Evolutionary conservation across 2,329 filamentous ascomycete species (phyloP).

Genomic region (Aspergillus candidus): DNA sequence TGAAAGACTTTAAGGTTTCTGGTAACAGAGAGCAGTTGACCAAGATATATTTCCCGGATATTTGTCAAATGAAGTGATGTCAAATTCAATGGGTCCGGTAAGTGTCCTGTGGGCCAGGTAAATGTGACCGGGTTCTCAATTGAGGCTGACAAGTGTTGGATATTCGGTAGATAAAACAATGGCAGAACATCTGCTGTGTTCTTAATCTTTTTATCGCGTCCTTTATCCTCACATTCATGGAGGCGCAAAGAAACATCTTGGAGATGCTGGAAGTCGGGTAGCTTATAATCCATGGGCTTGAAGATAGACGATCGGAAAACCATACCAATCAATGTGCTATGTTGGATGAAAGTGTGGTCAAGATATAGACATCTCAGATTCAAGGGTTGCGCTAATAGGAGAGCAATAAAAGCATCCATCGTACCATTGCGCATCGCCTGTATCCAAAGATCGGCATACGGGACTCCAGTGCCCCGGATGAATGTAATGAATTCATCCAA

Average conservation of each 20-base stretch:
- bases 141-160: conserved; percentile 10
- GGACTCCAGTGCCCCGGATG: conserved; percentile 4
- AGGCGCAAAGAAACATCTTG: conserved; percentile 2
- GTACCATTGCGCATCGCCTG: conserved; percentile 9
- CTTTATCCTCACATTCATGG: background rate
- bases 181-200: conserved; percentile 14
- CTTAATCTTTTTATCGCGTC: conserved; percentile 1
- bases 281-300: background rate
- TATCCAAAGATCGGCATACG: conserved; percentile 11
- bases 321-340: conserved; percentile 8
- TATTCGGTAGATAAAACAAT: conserved; percentile 15
- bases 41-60: conserved; percentile 10
- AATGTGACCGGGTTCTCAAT: conserved; percentile 14
- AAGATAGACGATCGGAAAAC: conserved; percentile 10
- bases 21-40: conserved; percentile 7
- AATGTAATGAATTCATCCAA: conserved; percentile 5
- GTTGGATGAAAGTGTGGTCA: conserved; percentile 3
- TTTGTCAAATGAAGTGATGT: conserved; percentile 8
- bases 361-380: conserved; percentile 13
- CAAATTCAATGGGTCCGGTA: conserved; percentile 2
- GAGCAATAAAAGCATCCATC: conserved; percentile 14
- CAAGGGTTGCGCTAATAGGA: conserved; percentile 14
- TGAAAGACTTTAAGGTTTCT: conserved; percentile 4
- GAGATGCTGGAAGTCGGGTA: conserved; percentile 8
- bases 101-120: conserved; percentile 10